Conservation (phyloP, 306 rosid genomes). For the Prunus davidiana region DNA sequence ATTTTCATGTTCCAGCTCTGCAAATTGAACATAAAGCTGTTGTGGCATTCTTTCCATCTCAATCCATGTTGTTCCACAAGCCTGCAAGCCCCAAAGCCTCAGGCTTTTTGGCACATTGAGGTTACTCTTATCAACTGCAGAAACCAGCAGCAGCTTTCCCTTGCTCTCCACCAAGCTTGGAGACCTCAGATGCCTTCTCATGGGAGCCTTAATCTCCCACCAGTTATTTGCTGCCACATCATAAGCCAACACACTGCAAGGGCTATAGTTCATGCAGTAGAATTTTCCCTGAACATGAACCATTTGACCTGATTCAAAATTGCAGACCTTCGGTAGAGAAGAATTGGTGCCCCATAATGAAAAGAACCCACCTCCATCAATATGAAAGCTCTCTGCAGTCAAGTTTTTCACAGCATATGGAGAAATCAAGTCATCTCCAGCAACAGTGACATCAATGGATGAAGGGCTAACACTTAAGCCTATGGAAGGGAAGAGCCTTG, state of each 20-base stretch:
- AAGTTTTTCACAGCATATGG: slow-evolving; percentile 88
- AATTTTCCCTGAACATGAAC: slow-evolving; percentile 59
- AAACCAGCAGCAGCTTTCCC: slow-evolving; percentile 62
- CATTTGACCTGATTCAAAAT: slow-evolving; percentile 79
- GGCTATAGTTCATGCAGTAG: slow-evolving; percentile 89
- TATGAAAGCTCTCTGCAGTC: slow-evolving; percentile 78
- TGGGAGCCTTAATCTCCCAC: slow-evolving; percentile 92
- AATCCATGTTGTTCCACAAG: slow-evolving; percentile 80
- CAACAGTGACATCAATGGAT: slow-evolving; percentile 63
- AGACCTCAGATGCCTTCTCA: slow-evolving; percentile 76
- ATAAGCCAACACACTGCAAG: slow-evolving; percentile 65
- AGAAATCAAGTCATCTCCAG: slow-evolving; percentile 93
- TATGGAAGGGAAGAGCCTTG: slow-evolving; percentile 83
- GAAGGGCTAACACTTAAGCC: slow-evolving; percentile 63
- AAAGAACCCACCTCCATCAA: slow-evolving; percentile 75
- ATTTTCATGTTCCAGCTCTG: slow-evolving; percentile 42
- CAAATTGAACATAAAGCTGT: slow-evolving; percentile 64
- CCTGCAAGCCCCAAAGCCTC: slow-evolving; percentile 76
- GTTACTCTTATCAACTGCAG: slow-evolving; percentile 90
- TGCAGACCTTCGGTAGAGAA: slow-evolving; percentile 70
- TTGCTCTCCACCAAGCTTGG: slow-evolving; percentile 66
- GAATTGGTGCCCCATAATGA: slow-evolving; percentile 83
- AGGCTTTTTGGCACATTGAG: slow-evolving; percentile 82
- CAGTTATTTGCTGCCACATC: slow-evolving; percentile 55
- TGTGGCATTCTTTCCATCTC: slow-evolving; percentile 97